Evolutionary conservation across 495 filamentous ascomycete species (phyloP), one percentile per base, ranked within the genome.

Genomic region (Cryomyces minteri): DNA sequence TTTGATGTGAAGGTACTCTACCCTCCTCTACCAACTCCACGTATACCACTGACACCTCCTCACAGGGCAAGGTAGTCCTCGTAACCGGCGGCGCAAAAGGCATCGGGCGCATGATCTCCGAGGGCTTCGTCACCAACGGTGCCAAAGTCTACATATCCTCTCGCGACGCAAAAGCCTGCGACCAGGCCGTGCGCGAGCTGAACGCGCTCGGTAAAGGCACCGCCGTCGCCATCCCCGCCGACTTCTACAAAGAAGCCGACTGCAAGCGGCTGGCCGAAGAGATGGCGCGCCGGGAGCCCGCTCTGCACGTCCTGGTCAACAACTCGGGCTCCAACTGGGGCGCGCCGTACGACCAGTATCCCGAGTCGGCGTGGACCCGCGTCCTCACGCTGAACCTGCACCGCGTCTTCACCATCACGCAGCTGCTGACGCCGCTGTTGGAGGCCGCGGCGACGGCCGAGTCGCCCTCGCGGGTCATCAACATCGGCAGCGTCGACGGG

Each of bases 351-450:
- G 73, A 78, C 12, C 71, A 73, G 49, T 87, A 82, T 65, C 75
- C 77, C 4, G 69, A 74, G 45, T 58, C 68, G 3, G 84, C 82
- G 43, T 80, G 75, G 77, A 74, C 69, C 4, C 71, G 80, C 43
- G 76, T 88, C 5, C 67, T 88, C 25, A 86, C 80, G 25, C 72
- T 86, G 34, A 90, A 90, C 60, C 72, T 88, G 6, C 76, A 85
- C 45, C 75, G 80, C 14, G 77, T 88, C 43, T 92, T 85, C 61
- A 81, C 81, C 45, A 67, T 85, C 8, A 86, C 84, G 4, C 78
- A 81, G 58, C 65, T 73, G 4, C 69, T 84, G 12, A 80, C 82
- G 2, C 83, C 83, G 2, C 62, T 85, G 28, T 64, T 90, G 42
- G 77, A 83, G 60, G 69, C 65, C 46, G 69, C 58, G 0, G 59